Evolutionary conservation across 1,284 basidiomycete species (phyloP), one percentile per base, ranked within the genome.

Genomic region (Cryptococcus wingfieldii): DNA sequence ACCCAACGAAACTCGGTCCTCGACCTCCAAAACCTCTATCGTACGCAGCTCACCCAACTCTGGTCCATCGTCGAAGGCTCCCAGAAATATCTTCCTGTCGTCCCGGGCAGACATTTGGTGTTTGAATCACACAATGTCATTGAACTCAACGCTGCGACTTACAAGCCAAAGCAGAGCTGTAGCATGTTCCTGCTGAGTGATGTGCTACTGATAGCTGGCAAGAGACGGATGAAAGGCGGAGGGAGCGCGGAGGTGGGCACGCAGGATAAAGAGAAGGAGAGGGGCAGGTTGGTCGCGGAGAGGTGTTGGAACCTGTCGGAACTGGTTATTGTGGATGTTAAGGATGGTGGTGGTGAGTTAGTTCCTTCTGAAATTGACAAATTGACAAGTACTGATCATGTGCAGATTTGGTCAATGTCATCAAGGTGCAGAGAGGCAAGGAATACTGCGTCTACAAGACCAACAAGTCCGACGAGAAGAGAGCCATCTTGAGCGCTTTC

Each of bases 11-110:
- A 91, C 23, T 96, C 93, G 4, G 83, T 96, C 16, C 88, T 90
- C 16, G 94, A 98, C 74, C 83, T 98, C 34, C 88, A 92, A 54
- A 86, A 93, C 49, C 83, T 98, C 61, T 98, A 98, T 74, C 89
- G 88, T 54, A 88, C 88, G 41, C 95, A 98, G 78, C 88, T 98
- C 80, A 89, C 93, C 64, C 84, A 86, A 1, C 80, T 98, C 0
- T 96, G 96, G 78, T 80, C 89, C 5, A 87, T 88, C 50, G 89
- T 98, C 62, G 92, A 97, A 70, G 95, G 96, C n/a, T 91, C 93
- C 0, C 88, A 93, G 63, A 97, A 97, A 75, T 94, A 95, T 71
- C 85, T 94, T 1, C 93, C 94, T 0, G 86, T 89, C 7, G 87
- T 86, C 0, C 86, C 91, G 0, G 94, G 93, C 3, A 82, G 95